Conservation (phyloP, 2,329 filamentous ascomycete species). For the Periconia sp. region DNA sequence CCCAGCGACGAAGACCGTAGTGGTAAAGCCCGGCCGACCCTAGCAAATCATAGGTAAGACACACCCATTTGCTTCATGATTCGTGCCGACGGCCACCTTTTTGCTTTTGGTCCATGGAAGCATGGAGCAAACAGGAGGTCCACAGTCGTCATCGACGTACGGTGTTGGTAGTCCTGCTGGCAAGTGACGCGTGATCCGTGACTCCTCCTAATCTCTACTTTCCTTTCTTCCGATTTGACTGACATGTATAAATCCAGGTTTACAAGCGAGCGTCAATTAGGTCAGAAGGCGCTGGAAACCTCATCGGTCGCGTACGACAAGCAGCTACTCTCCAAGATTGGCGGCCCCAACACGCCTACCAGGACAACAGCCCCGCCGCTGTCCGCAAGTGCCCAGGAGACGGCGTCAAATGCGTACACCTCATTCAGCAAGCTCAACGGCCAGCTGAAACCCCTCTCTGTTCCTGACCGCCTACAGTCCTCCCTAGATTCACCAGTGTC, state of each 20-base stretch:
- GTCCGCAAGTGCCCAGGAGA: conserved; percentile 42
- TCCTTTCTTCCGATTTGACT: too few species aligned
- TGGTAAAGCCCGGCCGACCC: conserved; percentile 39
- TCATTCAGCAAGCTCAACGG: conserved; percentile 50
- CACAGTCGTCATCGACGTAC: too few species aligned
- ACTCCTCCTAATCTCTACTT: background rate
- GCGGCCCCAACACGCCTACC: conserved; percentile 63
- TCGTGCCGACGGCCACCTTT: too few species aligned
- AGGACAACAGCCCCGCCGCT: conserved; percentile 45
- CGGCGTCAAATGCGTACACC: conserved; percentile 42
- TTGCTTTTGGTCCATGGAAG: too few species aligned
- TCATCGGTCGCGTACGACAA: conserved; percentile 69
- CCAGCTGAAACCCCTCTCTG: conserved; percentile 52
- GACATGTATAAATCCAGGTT: conserved; percentile 49
- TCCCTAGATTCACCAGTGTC: conserved; percentile 48
- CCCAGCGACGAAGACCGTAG: conserved; percentile 46
- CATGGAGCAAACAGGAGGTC: too few species aligned
- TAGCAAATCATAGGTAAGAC: conserved; percentile 54
- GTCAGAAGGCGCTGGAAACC: conserved; percentile 61
- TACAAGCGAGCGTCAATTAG: conserved; percentile 65
- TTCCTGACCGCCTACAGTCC: conserved; percentile 50
- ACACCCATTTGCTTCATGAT: too few species aligned
- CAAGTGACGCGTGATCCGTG: background rate
- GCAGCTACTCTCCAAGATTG: conserved; percentile 66
- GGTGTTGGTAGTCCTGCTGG: too few species aligned